These are phyloP conservation scores for Wickerhamomyces tratensis DNA, from an alignment of 805 yeast genomes.

Conservation along the genomic window DNA sequence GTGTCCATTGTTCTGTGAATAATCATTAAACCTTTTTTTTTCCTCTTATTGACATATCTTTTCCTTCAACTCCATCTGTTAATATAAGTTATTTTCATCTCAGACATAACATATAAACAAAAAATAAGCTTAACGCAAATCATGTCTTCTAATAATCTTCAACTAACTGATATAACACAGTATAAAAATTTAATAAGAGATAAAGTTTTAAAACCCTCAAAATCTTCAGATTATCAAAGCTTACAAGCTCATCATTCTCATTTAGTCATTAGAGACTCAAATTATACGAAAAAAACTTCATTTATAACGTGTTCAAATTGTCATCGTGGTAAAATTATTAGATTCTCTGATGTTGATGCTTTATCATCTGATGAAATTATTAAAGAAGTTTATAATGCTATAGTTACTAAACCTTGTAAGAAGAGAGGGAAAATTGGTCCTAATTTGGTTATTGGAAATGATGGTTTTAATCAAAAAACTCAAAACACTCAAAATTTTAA, in stretches of 20 bases:
- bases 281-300: conserved; percentile 16
- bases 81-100: no score
- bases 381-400: conserved; percentile 14
- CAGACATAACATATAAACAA: no score
- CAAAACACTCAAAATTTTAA: no score
- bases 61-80: no score
- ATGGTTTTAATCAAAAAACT: no score
- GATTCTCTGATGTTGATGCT: conserved; percentile 12
- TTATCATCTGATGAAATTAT: conserved; percentile 11
- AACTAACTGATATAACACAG: background rate
- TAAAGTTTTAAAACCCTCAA: conserved; percentile 17
- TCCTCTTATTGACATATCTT: no score
- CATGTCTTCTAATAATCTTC: no score
- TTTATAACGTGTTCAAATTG: conserved; percentile 19
- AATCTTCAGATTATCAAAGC: conserved; percentile 6
- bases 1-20: no score
- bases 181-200: conserved; percentile 17
- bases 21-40: no score
- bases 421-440: conserved; percentile 5
- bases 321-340: conserved; percentile 18
- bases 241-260: conserved; percentile 16
- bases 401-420: conserved; percentile 14
- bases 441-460: no score
- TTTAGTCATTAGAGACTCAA: conserved; percentile 19
- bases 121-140: no score